Base-by-base conservation (phyloP, 2,329 filamentous ascomycete genomes). In the Colletotrichum sansevieriae region DNA sequence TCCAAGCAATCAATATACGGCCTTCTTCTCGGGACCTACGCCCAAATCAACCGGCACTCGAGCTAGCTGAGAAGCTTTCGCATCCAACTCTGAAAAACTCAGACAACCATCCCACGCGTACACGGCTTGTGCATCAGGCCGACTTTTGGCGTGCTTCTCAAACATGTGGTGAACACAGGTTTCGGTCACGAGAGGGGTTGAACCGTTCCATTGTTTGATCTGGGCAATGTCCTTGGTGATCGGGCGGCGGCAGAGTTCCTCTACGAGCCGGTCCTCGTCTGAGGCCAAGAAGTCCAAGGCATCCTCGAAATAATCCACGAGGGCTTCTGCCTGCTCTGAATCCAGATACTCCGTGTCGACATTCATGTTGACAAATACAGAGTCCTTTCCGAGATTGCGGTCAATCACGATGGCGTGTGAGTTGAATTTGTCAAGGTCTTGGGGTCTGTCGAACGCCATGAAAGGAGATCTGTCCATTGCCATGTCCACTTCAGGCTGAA, bases 1-100 rank as follows among this genome's bases (percentile, higher is more conserved):
- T 77, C 73, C 33, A 75, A 74, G 49, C 72, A 76, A 3, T 79
- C 72, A 76, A 3, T 79, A 59, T 1, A 72, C 72, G 0, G 78
- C 72, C n/a, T 73, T 69, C 6, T 60, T 65, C 15, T 71, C 71
- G 33, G 60, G 65, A 9, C 68, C 72, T 18, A 76, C 71, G n/a
- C 73, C 71, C 6, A 71, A 35, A 4, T 68, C 63, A 13, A 41
- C 22, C 13, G 75, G 61, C 10, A 62, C 44, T 29, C 55, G 29
- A 13, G 74, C 74, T 18, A 75, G 61, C 8, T 25, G 41, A 12
- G 68, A 70, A 12, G 73, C 67, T 18, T 62, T 68, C 12, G 13
- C 29, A 8, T 75, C 73, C 13, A 75, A 63, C 2, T 75, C 59
- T 8, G 37, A 43, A 13, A 72, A 74, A 5, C 71, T 74, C 8